A percentile compares a stretch with the other conserved stretches of the same genome.
Conservation (phyloP, 2,329 filamentous ascomycete species). For the Phialophora chinensis region DNA sequence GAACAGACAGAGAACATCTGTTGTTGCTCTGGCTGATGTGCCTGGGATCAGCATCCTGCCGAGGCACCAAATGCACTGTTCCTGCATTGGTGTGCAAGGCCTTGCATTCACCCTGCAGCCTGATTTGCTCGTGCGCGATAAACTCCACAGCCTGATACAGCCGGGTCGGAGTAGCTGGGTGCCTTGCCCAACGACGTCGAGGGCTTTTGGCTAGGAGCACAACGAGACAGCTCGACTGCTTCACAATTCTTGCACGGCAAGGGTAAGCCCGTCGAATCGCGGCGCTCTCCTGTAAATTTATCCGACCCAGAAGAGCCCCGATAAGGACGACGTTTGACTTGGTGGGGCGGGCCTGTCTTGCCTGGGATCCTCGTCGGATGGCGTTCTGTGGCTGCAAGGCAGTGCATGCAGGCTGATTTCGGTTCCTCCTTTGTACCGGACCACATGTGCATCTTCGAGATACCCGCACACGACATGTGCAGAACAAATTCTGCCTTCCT, state of each 20-base stretch:
- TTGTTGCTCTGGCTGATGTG: not conserved
- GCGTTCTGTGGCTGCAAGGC: constrained; percentile 9
- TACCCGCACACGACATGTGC: not conserved
- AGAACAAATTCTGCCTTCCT: not conserved
- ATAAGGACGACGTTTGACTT: not conserved
- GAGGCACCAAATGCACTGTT: constrained; percentile 21
- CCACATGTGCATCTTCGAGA: constrained; percentile 4
- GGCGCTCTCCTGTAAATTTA: constrained; percentile 3
- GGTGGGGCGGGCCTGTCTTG: not conserved
- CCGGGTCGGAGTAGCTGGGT: constrained; percentile 8
- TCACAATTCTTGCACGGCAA: constrained; percentile 18
- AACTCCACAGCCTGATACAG: not conserved
- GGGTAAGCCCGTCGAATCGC: not conserved
- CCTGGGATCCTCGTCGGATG: not conserved
- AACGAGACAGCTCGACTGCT: constrained; percentile 25
- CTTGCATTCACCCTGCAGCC: constrained; percentile 8
- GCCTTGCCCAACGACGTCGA: constrained; percentile 7
- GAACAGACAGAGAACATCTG: not conserved
- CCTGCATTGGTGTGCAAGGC: constrained; percentile 26
- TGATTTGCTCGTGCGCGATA: constrained; percentile 21
- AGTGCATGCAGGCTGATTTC: constrained; percentile 7
- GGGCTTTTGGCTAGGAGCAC: constrained; percentile 15
- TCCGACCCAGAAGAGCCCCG: not conserved
- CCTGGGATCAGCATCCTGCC: constrained; percentile 22
- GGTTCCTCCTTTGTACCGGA: not conserved